Evolutionary conservation across 2,329 filamentous ascomycete species (phyloP), one percentile per base, ranked within the genome.

Genomic region (Botrytis aclada): DNA sequence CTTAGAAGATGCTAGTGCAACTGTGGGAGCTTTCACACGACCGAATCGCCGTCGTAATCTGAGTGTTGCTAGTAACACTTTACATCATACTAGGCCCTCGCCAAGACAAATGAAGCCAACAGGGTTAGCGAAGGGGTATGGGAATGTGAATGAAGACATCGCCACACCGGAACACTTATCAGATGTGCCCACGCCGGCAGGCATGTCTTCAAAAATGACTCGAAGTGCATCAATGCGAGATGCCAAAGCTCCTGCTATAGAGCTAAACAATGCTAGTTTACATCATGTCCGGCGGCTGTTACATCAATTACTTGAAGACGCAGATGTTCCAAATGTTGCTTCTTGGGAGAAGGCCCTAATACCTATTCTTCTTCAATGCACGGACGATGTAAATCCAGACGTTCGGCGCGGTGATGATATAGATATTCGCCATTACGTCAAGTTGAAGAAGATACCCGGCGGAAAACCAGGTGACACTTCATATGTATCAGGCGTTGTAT

Each of bases 401-500:
- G 93, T 98, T 62, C 92, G 94, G 72, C 88, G 89, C 72, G 95
- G 94, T 41, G 96, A 99, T 81, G 93, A 96, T 80, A 98, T 99
- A 86, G 96, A 99, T 81, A 96, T 99, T 74, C 89, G 96, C 5
- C 95, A 98, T 81, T 99, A 98, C 80, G 94, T 99, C 75, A 99
- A 99, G 81, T 84, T 99, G 43, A 99, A 99, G 81, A 97, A 97
- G 80, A 96, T 99, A 20, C 93, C 95, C 0, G 95, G 96, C 25
- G 95, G 95, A 25, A 92, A 88, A 76, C 95, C 95, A 29, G 90
- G 93, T 37, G 95, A 99, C 82, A 98, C 95, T 10, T 91, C 92
- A n/a, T 99, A 99, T 81, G 92, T 98, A 25, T 97, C 96, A 16
- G 97, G 96, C 0, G 91, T 99, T 14, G 95, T 99, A 1, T 99